Evolutionary conservation across 441 rosid genomes (phyloP), one percentile per base, ranked within the genome.

Genomic region (Gossypium davidsonii): DNA sequence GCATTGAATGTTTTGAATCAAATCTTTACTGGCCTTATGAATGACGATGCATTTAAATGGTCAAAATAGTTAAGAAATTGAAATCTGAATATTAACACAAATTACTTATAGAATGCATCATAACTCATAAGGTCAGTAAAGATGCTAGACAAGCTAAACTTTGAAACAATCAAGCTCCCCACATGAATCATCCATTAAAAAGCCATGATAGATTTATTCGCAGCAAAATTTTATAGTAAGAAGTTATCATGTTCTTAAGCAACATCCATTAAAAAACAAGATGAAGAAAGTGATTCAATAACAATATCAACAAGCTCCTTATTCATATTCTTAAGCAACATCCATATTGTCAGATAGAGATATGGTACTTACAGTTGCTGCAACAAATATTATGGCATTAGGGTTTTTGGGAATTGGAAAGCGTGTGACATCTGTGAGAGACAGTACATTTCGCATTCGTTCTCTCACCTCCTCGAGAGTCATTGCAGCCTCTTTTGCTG

Each of bases 391-490:
- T 17, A 90, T 94, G 66, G 97, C 89, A 60, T 81, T 76, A 1
- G 97, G 96, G 72, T 76, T 90, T 80, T 89, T 87, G 69, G 97
- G 99, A 75, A 91, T 81, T 15, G 96, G 97, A 80, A 94, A 94
- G 74, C 96, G 97, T 7, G 97, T 94, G 84, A 92, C 97, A 85
- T 94, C 99, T 70, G 97, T 92, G 87, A 92, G 96, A 65, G 99
- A 91, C 61, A 94, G 85, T 39, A 94, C 97, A 69, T 82, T 88
- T 79, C 94, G 77, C 99, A 94, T 91, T 76, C 96, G 85, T 76
- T 92, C 91, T 85, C 84, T 91, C 81, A 92, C 97, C 81, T 91
- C 94, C 80, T 92, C 93, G 3, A 92, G 97, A 78, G 97, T 92
- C 90, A 88, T 86, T 73, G 83, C 84, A 70, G 87, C 80, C 77